phyloP scores from a whole-genome alignment of 768 basidiomycete species.

The Sporobolomyces pararoseus region DNA sequence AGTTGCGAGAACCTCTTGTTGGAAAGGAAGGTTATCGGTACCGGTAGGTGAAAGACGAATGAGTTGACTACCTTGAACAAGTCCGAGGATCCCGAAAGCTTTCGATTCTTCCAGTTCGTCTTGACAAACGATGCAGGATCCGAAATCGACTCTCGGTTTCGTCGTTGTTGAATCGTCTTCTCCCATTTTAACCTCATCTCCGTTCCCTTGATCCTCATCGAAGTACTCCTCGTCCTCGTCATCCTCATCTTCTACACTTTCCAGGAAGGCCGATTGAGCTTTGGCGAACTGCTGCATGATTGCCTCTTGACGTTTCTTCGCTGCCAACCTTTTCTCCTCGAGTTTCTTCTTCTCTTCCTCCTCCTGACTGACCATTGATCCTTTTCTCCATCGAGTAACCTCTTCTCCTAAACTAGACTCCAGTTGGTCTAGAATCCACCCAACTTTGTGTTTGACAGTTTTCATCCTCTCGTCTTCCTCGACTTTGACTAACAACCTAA shows the following conservation, averaged over 20 bases:
- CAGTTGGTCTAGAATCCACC: conserved; percentile 62
- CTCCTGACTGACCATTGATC: conserved; percentile 10
- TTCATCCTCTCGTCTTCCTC: conserved; percentile 71
- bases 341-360: conserved; percentile 51
- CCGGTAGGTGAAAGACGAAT: conserved; percentile 67
- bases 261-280: conserved; percentile 80
- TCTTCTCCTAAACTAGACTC: conserved; percentile 31
- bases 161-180: conserved; percentile 36
- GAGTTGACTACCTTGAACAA: conserved; percentile 81
- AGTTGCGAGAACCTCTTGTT: conserved; percentile 69
- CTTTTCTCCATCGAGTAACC: conserved; percentile 50
- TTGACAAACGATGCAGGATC: conserved; percentile 97
- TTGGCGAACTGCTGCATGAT: conserved; percentile 95
- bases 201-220: conserved; percentile 48
- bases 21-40: conserved; percentile 51
- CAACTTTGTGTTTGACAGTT: conserved; percentile 64
- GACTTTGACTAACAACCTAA: conserved; percentile 69
- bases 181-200: conserved; percentile 49
- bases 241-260: conserved; percentile 58
- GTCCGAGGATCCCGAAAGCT: conserved; percentile 78
- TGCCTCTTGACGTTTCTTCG: conserved; percentile 82
- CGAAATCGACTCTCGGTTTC: conserved; percentile 56
- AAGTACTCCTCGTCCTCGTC: conserved; percentile 59
- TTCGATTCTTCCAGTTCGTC: conserved; percentile 72
- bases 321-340: conserved; percentile 73